Evolutionary conservation across 2,329 filamentous ascomycete genomes (phyloP).

Genomic region (Diaporthe citriasiana): DNA sequence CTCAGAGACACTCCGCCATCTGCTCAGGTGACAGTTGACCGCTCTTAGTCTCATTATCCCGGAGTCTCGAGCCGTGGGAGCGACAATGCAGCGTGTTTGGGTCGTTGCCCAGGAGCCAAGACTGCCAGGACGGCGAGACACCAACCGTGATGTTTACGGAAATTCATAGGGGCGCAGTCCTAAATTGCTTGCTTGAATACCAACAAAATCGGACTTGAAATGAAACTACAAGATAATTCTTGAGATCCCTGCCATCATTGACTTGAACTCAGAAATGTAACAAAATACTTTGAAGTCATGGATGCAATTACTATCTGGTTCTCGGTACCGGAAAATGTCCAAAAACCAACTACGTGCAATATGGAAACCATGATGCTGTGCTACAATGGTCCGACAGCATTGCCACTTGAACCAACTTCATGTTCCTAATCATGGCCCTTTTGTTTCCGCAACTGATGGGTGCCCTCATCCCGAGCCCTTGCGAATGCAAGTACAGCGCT

Average conservation of each 20-base stretch:
- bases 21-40: neutral
- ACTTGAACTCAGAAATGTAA: no score
- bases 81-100: neutral
- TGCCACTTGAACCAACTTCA: no score
- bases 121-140: constrained; percentile 20
- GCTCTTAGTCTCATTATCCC: neutral
- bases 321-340: neutral
- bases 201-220: neutral
- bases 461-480: no score
- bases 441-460: neutral
- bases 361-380: neutral
- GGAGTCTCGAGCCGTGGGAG: constrained; percentile 27
- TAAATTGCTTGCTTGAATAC: no score
- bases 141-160: constrained; percentile 19
- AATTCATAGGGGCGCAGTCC: neutral
- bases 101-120: constrained; percentile 18
- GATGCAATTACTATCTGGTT: rapidly evolving
- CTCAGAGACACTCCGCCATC: neutral
- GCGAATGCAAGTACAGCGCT: neutral
- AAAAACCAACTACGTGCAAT: neutral
- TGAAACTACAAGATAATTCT: neutral
- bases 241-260: rapidly evolving
- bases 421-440: neutral
- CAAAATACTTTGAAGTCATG: neutral
- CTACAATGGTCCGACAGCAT: neutral